phyloP scores from a whole-genome alignment of 768 basidiomycete genomes.

The Amanita thiersii region DNA sequence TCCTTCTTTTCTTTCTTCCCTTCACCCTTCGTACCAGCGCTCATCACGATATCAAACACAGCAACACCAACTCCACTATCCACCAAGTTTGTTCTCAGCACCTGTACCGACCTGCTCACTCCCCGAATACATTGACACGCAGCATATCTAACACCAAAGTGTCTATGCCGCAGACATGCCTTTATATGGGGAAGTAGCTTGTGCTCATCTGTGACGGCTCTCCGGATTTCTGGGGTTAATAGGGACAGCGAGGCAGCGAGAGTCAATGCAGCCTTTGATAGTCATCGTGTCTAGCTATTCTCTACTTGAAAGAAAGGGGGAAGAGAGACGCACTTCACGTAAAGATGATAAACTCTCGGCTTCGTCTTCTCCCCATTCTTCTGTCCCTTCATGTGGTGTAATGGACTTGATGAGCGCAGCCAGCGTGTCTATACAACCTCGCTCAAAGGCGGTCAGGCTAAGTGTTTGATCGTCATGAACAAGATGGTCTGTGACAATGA shows the following conservation, averaged over 20 bases:
- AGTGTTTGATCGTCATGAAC: slow-evolving; percentile 63
- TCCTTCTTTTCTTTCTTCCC: slow-evolving; percentile 15
- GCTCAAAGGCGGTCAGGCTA: slow-evolving; percentile 63
- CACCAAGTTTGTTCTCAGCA: slow-evolving; percentile 77
- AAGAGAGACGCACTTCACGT: slow-evolving; percentile 51
- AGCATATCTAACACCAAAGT: slow-evolving; percentile 74
- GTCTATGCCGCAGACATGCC: slow-evolving; percentile 46
- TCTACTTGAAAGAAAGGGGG: not conserved
- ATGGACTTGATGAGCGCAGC: slow-evolving; percentile 41
- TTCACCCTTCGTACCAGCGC: slow-evolving; percentile 21
- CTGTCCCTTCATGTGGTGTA: slow-evolving; percentile 33
- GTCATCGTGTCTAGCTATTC: not conserved
- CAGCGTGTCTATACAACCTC: slow-evolving; percentile 53
- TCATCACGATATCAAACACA: slow-evolving; percentile 46
- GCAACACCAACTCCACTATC: slow-evolving; percentile 74
- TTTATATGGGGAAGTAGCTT: slow-evolving; percentile 39
- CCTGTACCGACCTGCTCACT: slow-evolving; percentile 69
- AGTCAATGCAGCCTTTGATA: slow-evolving; percentile 57
- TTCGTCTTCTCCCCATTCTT: slow-evolving; percentile 64
- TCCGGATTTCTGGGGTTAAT: slow-evolving; percentile 65
- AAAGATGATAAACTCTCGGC: slow-evolving; percentile 48
- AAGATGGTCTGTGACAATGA: slow-evolving; percentile 40
- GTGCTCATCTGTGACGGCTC: slow-evolving; percentile 52
- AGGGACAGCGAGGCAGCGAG: slow-evolving; percentile 67
- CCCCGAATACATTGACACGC: slow-evolving; percentile 83